Evolutionary conservation across 441 rosid genomes (phyloP), one percentile per base, ranked within the genome.

Genomic region (Pelargonium fulgidum): DNA sequence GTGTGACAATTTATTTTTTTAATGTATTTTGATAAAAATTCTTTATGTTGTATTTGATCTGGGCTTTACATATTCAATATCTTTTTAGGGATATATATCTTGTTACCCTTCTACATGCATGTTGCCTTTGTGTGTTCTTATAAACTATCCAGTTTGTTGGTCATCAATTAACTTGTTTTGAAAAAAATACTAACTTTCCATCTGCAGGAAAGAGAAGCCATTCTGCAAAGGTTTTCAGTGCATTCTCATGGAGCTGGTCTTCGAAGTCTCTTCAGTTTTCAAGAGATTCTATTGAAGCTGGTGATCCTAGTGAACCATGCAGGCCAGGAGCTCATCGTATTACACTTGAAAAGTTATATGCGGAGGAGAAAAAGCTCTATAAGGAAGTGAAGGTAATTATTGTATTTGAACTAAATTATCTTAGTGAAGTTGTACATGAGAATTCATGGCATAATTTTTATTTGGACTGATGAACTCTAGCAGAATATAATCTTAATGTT

Each of bases 161-260:
- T 41, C 59, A 13, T 52, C 59, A 13, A 52, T 16, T 52, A 12
- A 29, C 14, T 9, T 70, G 67, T 13, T 41, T 54, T 8, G 20
- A 45, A 44, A 48, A 61, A 45, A 76, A 41, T 61, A 9, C 11
- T 67, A 69, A 70, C 62, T 12, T 69, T 63, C 77, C 50, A 24
- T 39, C 73, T 41, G n/a, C 88, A 93, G 99, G 93, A 74, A 89
- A 87, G 79, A 82, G 85, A 77, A 91, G 92, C 79, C 80, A 78
- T 67, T 91, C 97, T 44, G 85, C 95, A 2, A 91, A 88, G 84
- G 99, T 91, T 62, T 88, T 93, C 75, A 91, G 89, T 81, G 91
- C 95, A 41, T 78, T 93, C 75, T 83, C 96, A 48, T 87, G 97
- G 97, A 89, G 83, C 69, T 85, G 97, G 99, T 88, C 99, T 74